phyloP scores from a whole-genome alignment of 2,329 filamentous ascomycete genomes.

The Exophiala lecanii-corni region DNA sequence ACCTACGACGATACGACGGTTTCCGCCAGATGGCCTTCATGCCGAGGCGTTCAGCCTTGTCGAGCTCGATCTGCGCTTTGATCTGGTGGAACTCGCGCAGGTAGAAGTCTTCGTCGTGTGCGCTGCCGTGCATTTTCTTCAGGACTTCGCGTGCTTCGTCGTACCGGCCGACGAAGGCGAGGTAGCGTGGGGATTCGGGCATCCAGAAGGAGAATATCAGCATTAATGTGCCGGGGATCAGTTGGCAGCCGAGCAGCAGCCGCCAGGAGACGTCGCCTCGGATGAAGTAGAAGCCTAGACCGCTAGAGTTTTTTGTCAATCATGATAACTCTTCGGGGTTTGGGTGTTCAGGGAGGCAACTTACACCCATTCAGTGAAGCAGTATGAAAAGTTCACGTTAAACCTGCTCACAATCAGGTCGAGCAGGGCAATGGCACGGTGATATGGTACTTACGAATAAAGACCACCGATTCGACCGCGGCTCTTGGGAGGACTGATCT shows the following conservation, averaged over 20 bases:
- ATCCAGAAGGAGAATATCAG: slow-evolving; percentile 21
- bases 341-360: not conserved
- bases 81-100: slow-evolving; percentile 11
- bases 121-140: slow-evolving; percentile 9
- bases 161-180: slow-evolving; percentile 23
- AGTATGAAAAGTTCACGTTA: not conserved
- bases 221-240: slow-evolving; percentile 3
- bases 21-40: slow-evolving; percentile 6
- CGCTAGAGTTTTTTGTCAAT: not conserved
- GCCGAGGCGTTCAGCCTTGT: slow-evolving; percentile 6
- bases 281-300: slow-evolving; percentile 7
- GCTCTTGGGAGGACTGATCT: slow-evolving; percentile 9
- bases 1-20: slow-evolving; percentile 7
- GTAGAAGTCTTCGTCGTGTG: slow-evolving; percentile 6
- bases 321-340: too few relatives aligned
- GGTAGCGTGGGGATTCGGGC: slow-evolving; percentile 27
- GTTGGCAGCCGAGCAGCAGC: slow-evolving; percentile 7
- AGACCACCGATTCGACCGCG: slow-evolving; percentile 10
- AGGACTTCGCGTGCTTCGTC: slow-evolving; percentile 16
- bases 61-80: slow-evolving; percentile 12
- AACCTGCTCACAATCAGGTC: too few relatives aligned
- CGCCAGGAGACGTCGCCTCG: slow-evolving; percentile 8
- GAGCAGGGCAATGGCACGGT: too few relatives aligned
- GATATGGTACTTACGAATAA: slow-evolving; percentile 2
- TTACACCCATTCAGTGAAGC: slow-evolving; percentile 9